Evolutionary conservation across 139 green algal genomes (phyloP), one percentile per base, ranked within the genome.

Genomic region (Pseudopediastrum boryanum): DNA sequence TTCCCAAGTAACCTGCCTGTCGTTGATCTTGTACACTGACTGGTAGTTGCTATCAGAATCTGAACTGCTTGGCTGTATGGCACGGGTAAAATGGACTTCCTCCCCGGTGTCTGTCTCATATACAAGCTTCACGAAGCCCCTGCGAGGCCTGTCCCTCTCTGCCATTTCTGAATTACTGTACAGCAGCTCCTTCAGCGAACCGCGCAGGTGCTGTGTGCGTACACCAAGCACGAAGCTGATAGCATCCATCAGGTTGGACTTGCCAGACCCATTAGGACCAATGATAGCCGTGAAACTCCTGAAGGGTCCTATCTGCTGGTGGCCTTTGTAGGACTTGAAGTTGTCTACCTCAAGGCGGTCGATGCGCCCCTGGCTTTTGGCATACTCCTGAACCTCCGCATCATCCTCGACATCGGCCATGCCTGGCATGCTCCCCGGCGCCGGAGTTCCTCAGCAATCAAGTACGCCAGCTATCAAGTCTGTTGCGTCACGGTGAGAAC

Each of bases 201-300:
- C 95, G 35, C 95, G 89, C 44, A 95, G 88, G 48, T 96, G 92
- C n/a, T 85, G 74, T 4, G 94, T 96, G 9, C 82, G 85, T 33
- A 99, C 92, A 44, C 96, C 96, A 64, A 99, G 88, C 27, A 99
- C 96, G 85, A 99, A 99, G 83, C 87, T 95, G 76, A 99, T 98
- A 31, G 96, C 95, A 70, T 99, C 96, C 96, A 99, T 99, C 2
- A 99, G 83, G 79, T 99, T 99, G 41, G 86, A 95, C 82, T 99
- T 99, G 48, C 96, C 96, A 56, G 85, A 90, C 46, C 96, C 96
- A 79, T 96, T 92, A 9, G 96, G 96, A 0, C 96, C 96, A 50
- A 99, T 94, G 8, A 99, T 89, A 3, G 94, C 93, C 38, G 94
- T 99, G 80, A 99, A 98, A 38, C 90, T 67, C 23, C 62, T 72